A percentile compares a stretch with the other conserved stretches of the same genome.
phyloP scores from a whole-genome alignment of 129 eudicot genomes.

The Smallanthus sonchifolius region DNA sequence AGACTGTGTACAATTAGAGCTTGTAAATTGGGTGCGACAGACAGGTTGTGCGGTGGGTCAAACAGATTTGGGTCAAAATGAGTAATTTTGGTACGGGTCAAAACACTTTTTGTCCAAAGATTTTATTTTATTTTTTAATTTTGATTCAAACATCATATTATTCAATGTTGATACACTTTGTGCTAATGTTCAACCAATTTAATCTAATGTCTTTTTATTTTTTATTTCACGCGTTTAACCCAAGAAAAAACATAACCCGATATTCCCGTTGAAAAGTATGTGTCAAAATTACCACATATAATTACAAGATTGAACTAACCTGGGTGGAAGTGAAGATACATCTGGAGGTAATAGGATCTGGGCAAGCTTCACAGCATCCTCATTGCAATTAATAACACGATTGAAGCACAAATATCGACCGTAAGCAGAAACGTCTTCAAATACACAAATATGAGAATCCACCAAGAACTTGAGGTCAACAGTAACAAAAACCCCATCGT shows the following conservation, averaged over 20 bases:
- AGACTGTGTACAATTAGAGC: background rate
- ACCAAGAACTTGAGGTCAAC: constrained; percentile 75
- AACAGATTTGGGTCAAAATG: background rate
- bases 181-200: background rate
- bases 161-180: too few species aligned
- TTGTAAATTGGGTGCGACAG: background rate
- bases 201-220: background rate
- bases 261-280: background rate
- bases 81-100: background rate
- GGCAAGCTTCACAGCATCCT: constrained; percentile 67
- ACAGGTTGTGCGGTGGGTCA: background rate
- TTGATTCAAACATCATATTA: too few species aligned
- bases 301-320: constrained; percentile 28
- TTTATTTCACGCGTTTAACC: background rate
- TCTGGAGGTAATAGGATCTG: constrained; percentile 48
- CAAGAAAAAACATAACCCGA: background rate
- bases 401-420: constrained; percentile 91
- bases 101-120: background rate
- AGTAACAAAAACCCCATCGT: constrained; percentile 78
- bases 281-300: background rate
- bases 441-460: constrained; percentile 77
- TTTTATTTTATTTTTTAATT: background rate
- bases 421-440: constrained; percentile 67
- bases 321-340: constrained; percentile 43
- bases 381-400: constrained; percentile 51